phyloP scores from a whole-genome alignment of 1,284 basidiomycete genomes.

The Melampsora americana region DNA sequence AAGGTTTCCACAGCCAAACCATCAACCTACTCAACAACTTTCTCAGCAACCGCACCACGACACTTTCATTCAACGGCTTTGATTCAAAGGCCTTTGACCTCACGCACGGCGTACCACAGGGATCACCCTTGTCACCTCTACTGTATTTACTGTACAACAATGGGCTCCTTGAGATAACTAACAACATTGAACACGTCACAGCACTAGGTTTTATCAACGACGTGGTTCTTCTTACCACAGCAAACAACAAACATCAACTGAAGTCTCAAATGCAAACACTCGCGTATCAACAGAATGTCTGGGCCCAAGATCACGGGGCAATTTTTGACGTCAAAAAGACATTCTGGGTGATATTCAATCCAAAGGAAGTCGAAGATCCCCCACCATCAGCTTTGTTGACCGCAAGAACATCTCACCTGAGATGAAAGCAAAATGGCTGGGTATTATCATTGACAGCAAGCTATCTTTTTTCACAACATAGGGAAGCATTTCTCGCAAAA shows the following conservation, averaged over 20 bases:
- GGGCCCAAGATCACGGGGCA: not conserved
- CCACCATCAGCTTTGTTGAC: too few relatives aligned
- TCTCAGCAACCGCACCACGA: not conserved
- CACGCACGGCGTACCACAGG: constrained; percentile 2
- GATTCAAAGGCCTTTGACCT: not conserved
- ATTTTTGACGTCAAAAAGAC: constrained; percentile 24
- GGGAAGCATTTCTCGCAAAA: too few relatives aligned
- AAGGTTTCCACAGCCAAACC: not conserved
- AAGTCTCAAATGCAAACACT: not conserved
- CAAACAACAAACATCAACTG: not conserved
- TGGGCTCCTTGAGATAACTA: not conserved
- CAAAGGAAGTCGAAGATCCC: not conserved
- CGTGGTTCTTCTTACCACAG: constrained; percentile 9
- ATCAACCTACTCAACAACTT: not conserved
- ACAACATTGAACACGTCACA: not conserved
- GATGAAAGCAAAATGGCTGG: not conserved
- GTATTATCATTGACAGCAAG: not conserved
- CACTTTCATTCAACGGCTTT: not conserved
- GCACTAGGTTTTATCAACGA: constrained; percentile 14
- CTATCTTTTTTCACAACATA: not conserved
- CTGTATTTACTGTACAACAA: constrained; percentile 10
- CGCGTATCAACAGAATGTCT: not conserved
- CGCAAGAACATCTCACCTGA: not conserved
- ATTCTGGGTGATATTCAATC: not conserved
- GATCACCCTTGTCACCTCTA: constrained; percentile 10